These are phyloP conservation scores for Populus deltoides DNA, from an alignment of 345 rosid genomes.

Conservation along the genomic window DNA sequence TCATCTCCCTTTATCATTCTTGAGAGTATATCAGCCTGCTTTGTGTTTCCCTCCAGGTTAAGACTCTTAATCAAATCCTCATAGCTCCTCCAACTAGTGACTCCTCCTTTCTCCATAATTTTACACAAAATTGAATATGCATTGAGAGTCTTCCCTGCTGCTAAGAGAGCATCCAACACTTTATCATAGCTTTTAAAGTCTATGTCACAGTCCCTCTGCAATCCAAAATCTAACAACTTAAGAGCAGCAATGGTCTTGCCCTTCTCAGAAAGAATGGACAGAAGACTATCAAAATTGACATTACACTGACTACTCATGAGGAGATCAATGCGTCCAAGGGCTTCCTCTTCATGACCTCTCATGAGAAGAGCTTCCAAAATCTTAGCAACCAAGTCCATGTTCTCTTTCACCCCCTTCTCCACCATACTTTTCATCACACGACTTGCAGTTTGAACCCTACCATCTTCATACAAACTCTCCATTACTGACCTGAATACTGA, in stretches of 20 bases:
- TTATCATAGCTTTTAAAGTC: conserved; percentile 68
- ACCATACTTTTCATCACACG: conserved; percentile 83
- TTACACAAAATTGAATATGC: conserved; percentile 83
- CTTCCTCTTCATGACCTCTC: conserved; percentile 93
- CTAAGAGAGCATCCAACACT: conserved; percentile 76
- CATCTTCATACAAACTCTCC: conserved; percentile 81
- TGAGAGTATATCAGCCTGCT: conserved; percentile 84
- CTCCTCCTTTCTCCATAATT: conserved; percentile 72
- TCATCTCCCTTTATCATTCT: conserved; percentile 51
- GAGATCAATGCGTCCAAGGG: conserved; percentile 76
- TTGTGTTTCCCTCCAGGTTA: conserved; percentile 74
- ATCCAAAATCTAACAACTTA: conserved; percentile 65
- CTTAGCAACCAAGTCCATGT: conserved; percentile 74
- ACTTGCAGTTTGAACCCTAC: conserved; percentile 90
- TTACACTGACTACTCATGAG: conserved; percentile 52
- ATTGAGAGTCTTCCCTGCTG: conserved; percentile 83
- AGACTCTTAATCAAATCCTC: conserved; percentile 72
- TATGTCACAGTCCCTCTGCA: conserved; percentile 62
- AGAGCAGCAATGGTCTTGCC: conserved; percentile 83
- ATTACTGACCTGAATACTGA: conserved; percentile 71
- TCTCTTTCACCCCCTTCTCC: conserved; percentile 73
- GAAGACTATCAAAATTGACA: conserved; percentile 55
- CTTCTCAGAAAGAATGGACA: conserved; percentile 63
- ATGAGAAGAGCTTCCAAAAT: conserved; percentile 77
- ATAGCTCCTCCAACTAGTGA: conserved; percentile 61